A percentile compares a stretch with the other conserved stretches of the same genome.
Evolutionary conservation across 2,329 filamentous ascomycete species (phyloP).

Genomic region (Fusarium sp.): DNA sequence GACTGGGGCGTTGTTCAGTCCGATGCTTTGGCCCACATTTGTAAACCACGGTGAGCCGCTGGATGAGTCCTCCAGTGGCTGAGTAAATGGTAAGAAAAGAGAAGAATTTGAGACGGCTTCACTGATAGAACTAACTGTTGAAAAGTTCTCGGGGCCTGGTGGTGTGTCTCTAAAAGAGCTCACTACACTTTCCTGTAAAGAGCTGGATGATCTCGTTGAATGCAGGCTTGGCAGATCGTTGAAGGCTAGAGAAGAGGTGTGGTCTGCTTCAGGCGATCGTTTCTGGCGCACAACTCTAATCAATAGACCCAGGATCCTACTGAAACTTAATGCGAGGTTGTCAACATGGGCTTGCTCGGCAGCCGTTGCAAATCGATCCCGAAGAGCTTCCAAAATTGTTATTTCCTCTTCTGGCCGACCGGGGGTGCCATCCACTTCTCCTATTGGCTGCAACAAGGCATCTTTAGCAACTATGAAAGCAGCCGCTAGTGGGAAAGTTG

Average conservation of each 20-base stretch:
- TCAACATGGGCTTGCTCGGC: constrained; percentile 31
- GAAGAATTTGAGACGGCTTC: constrained; percentile 23
- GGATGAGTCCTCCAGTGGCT: constrained; percentile 25
- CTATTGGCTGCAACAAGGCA: constrained; percentile 28
- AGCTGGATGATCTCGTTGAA: constrained; percentile 36
- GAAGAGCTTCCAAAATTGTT: constrained; percentile 35
- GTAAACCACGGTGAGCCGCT: constrained; percentile 26
- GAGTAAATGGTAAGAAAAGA: constrained; percentile 33
- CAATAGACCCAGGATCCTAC: constrained; percentile 27
- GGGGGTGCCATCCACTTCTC: constrained; percentile 3
- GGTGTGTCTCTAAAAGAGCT: constrained; percentile 38
- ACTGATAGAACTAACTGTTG: constrained; percentile 20
- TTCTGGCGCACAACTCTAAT: constrained; percentile 34
- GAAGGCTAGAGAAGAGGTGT: constrained; percentile 35
- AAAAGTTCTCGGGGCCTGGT: constrained; percentile 28
- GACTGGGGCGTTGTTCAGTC: neutral
- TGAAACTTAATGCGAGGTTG: constrained; percentile 34
- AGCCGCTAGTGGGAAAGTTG: constrained; percentile 37
- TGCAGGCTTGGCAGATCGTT: constrained; percentile 39
- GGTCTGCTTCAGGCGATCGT: constrained; percentile 7
- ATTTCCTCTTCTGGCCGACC: constrained; percentile 39
- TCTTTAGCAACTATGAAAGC: constrained; percentile 34
- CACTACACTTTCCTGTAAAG: constrained; percentile 24
- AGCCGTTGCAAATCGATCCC: constrained; percentile 28
- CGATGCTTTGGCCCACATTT: neutral